These are phyloP conservation scores for Leishmania turanica DNA, from an alignment of 208 protist genomes.

Conservation along the genomic window DNA sequence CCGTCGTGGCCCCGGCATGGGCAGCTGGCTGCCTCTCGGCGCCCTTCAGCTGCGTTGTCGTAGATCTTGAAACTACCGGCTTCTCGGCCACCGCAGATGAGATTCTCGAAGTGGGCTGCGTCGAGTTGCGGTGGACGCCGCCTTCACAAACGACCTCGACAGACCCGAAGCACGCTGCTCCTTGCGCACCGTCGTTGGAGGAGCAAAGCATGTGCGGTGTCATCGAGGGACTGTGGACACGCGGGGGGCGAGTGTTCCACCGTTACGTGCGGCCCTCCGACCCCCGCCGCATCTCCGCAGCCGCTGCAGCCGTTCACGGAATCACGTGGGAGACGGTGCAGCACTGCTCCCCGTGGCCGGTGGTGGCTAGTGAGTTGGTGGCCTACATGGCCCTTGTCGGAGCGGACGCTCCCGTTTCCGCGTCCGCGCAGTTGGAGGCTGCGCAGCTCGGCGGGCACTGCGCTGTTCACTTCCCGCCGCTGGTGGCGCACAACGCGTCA, in stretches of 20 bases:
- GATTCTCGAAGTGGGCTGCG: constrained; percentile 63
- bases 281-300: constrained; percentile 9
- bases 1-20: background rate
- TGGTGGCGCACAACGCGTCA: constrained; percentile 70
- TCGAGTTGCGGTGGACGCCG: constrained; percentile 62
- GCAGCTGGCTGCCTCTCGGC: background rate
- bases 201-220: background rate
- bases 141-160: background rate
- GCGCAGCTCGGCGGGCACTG: background rate
- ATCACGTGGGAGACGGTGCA: constrained; percentile 38
- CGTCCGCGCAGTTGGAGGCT: background rate
- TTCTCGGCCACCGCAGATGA: constrained; percentile 40
- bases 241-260: constrained; percentile 47
- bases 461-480: constrained; percentile 44
- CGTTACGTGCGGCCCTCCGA: constrained; percentile 41
- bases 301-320: constrained; percentile 34
- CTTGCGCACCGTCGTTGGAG: background rate
- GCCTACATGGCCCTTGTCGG: constrained; percentile 2
- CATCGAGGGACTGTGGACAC: constrained; percentile 34
- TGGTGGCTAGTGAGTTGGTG: constrained; percentile 34
- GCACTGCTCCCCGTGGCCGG: constrained; percentile 30
- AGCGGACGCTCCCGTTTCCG: background rate
- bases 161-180: background rate
- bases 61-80: constrained; percentile 78
- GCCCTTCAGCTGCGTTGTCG: constrained; percentile 40